These are phyloP conservation scores for Chytriomyces sp. DNA, from an alignment of 192 early-diverging fungal species.

Conservation along the genomic window DNA sequence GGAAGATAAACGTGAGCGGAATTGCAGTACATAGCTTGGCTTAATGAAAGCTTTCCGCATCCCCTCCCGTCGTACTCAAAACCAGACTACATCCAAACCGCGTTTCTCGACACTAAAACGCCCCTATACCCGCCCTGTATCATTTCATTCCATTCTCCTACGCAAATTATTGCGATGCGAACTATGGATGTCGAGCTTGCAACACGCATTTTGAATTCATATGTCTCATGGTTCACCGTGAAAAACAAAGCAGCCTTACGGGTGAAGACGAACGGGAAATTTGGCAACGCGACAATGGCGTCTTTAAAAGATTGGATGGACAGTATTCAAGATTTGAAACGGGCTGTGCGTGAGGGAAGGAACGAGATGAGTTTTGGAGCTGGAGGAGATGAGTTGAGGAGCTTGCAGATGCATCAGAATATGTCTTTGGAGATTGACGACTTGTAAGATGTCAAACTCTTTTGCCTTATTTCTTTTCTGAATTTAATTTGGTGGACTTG, in stretches of 20 bases:
- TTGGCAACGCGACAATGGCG: neutral
- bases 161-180: neutral
- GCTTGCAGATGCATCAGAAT: neutral
- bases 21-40: neutral
- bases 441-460: neutral
- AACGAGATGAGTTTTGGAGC: neutral
- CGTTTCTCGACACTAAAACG: neutral
- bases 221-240: neutral
- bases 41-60: neutral
- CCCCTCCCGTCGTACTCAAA: neutral
- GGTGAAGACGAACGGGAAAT: constrained; percentile 1
- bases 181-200: neutral
- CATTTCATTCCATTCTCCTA: neutral
- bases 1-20: neutral
- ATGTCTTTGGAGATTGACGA: constrained; percentile 11
- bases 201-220: neutral
- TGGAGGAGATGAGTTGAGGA: neutral
- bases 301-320: neutral
- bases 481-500: neutral
- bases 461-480: neutral
- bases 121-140: too few species aligned
- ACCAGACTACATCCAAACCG: neutral
- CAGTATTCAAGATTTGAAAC: neutral
- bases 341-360: too few species aligned
- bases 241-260: neutral